phyloP scores from a whole-genome alignment of 352 stramenopile genomes.

The Thalassiosira hispida region DNA sequence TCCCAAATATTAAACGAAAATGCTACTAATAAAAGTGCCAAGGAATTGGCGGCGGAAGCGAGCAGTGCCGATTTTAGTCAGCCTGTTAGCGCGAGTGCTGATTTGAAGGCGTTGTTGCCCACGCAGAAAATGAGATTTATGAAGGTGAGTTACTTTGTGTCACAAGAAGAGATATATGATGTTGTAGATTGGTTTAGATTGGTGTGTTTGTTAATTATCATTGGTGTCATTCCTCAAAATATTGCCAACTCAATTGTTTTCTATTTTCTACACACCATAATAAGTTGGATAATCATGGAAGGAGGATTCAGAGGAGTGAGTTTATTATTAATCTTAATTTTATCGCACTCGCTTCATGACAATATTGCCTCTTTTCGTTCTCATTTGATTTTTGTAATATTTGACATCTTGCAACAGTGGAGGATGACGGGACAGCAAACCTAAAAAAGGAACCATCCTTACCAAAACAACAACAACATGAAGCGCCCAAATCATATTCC shows the following conservation, averaged over 20 bases:
- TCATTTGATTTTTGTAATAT: too few species aligned
- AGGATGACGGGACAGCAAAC: constrained; percentile 20
- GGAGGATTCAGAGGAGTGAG: constrained; percentile 15
- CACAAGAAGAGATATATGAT: not conserved
- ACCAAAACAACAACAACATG: not conserved
- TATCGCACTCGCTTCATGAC: too few species aligned
- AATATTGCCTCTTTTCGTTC: too few species aligned
- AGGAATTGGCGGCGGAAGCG: not conserved
- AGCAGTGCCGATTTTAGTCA: not conserved
- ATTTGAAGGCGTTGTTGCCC: constrained; percentile 28
- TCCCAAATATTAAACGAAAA: too few species aligned
- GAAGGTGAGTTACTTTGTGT: constrained; percentile 7
- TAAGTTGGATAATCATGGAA: constrained; percentile 26
- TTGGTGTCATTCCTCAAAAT: not conserved
- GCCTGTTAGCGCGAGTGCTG: not conserved
- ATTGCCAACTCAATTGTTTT: not conserved
- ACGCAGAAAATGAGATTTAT: constrained; percentile 33
- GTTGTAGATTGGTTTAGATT: not conserved
- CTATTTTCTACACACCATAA: not conserved
- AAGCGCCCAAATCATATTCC: not conserved
- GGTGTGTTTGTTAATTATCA: not conserved
- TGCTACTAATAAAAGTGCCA: not conserved
- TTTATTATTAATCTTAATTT: too few species aligned
- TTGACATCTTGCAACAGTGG: not conserved
- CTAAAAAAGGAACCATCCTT: not conserved